These are phyloP conservation scores for Pichia sp. DNA, from an alignment of 1,139 yeast species.

Conservation along the genomic window DNA sequence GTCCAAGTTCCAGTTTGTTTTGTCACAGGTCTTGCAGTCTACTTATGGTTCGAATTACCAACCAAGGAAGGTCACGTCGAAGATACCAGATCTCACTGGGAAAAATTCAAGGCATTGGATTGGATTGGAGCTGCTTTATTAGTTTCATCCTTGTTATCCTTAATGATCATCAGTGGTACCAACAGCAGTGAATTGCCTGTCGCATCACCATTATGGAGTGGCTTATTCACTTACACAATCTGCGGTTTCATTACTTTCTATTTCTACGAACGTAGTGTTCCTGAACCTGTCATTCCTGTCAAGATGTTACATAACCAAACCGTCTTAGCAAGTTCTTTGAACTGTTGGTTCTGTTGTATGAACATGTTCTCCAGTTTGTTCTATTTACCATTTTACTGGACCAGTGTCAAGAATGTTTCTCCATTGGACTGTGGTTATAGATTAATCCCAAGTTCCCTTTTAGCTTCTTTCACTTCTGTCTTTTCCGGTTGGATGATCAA, in stretches of 20 bases:
- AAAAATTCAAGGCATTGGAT: conserved; percentile 60
- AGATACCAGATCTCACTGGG: conserved; percentile 32
- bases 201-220: conserved; percentile 37
- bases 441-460: conserved; percentile 33
- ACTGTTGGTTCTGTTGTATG: conserved; percentile 37
- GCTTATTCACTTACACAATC: conserved; percentile 20
- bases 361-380: conserved; percentile 31
- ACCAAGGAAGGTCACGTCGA: conserved; percentile 30
- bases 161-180: conserved; percentile 48
- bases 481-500: conserved; percentile 32
- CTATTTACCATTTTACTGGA: conserved; percentile 34
- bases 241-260: conserved; percentile 21
- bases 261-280: conserved; percentile 25
- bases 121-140: conserved; percentile 46
- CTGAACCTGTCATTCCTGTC: conserved; percentile 33
- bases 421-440: conserved; percentile 36
- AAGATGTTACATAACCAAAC: conserved; percentile 30
- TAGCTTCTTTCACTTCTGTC: conserved; percentile 31
- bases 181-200: conserved; percentile 48
- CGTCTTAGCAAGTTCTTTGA: conserved; percentile 31
- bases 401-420: conserved; percentile 30
- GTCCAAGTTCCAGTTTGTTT: conserved; percentile 49
- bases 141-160: conserved; percentile 41
- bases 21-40: conserved; percentile 39
- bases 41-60: conserved; percentile 43